Evolutionary conservation across 306 rosid species (phyloP), one percentile per base, ranked within the genome.

Genomic region (Abrus pulchellus): DNA sequence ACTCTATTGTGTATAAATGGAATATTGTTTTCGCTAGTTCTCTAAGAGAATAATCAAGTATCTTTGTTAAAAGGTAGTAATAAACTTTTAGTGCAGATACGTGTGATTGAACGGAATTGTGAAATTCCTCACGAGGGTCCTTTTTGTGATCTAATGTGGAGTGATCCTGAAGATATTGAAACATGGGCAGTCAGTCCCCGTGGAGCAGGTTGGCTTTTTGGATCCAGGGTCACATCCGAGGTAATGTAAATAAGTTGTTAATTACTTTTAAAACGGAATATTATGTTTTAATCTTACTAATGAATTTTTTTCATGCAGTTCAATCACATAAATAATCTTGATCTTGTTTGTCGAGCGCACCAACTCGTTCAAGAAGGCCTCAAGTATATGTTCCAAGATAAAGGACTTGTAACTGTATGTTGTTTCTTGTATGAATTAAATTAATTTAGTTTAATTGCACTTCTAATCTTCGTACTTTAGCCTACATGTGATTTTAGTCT

Each of bases 301-400:
- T 84, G 64, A 69, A 66, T 63, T 54, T 28, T 77, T 38, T 64
- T 40, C 13, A 80, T 86, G 87, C 90, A 94, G 98, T 94, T 90
- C 84, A 94, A 94, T 86, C 97, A 94, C 92, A 90, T 92, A 75
- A 96, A 96, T 83, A 96, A 87, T 68, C 98, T 96, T 75, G 97
- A 93, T 82, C 91, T 96, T 88, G 99, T 96, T 82, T 96, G 99
- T 80, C 97, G 99, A 69, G 99, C 99, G 3, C 99, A 96, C 84
- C 99, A 96, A 85, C 97, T 96, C 33, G 99, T 96, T 72, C 99
- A 96, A 86, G 99, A 96, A 89, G 99, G 99, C 68, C 97, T 96
- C 1, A 96, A 96, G 89, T 93, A 96, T 87, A 96, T 96, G 99
- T 96, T 96, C 86, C 99, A 92, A 87, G 99, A 96, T 86, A 96